These are phyloP conservation scores for Pleodorina starrii DNA, from an alignment of 139 green algal species.

Conservation along the genomic window DNA sequence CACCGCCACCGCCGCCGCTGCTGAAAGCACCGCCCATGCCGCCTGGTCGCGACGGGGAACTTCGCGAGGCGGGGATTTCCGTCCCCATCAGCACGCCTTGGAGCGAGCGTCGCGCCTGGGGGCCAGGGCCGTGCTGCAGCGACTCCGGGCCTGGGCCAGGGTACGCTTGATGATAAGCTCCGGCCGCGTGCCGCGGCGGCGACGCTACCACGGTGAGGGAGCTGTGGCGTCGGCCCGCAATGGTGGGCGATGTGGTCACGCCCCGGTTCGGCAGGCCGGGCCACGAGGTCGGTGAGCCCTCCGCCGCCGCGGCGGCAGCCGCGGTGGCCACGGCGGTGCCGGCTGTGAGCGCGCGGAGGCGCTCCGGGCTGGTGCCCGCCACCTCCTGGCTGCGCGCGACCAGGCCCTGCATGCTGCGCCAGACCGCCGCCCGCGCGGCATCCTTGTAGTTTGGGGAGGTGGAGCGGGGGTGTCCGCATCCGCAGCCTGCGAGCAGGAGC, in stretches of 20 bases:
- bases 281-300: not conserved
- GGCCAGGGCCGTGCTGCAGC: not conserved
- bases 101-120: slow-evolving; percentile 7
- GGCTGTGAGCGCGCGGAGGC: not conserved
- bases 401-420: not conserved
- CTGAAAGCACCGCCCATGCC: too few relatives aligned
- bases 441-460: slow-evolving; percentile 39
- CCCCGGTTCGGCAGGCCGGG: not conserved
- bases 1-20: too few relatives aligned
- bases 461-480: not conserved
- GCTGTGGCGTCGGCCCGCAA: not conserved
- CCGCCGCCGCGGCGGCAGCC: not conserved
- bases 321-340: not conserved
- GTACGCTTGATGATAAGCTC: too few relatives aligned
- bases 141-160: too few relatives aligned
- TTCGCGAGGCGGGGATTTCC: too few relatives aligned
- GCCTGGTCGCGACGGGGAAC: too few relatives aligned
- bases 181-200: too few relatives aligned
- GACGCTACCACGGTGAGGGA: not conserved
- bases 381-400: not conserved
- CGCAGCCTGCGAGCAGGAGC: not conserved
- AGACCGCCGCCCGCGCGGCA: not conserved
- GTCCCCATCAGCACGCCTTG: not conserved
- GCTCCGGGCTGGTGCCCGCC: slow-evolving; percentile 8
- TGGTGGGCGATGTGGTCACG: not conserved